These are phyloP conservation scores for Pisolithus sp. DNA, from an alignment of 768 basidiomycete species.

Conservation along the genomic window DNA sequence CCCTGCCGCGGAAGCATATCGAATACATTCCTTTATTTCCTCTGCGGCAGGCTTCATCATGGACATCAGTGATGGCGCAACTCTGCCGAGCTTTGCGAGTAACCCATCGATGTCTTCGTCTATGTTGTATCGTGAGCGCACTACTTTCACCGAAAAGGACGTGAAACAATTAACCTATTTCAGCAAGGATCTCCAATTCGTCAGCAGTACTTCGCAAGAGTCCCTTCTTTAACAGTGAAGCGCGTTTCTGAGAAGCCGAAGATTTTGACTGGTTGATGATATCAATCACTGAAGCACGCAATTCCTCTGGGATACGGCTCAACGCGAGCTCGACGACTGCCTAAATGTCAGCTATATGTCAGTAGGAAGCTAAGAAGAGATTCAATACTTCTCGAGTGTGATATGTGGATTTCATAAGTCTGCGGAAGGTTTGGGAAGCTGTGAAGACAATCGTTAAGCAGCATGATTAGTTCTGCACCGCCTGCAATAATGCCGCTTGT, in stretches of 20 bases:
- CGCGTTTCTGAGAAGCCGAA: conserved; percentile 60
- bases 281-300: conserved; percentile 52
- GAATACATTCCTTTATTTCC: conserved; percentile 59
- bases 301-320: conserved; percentile 51
- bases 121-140: conserved; percentile 14
- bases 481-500: conserved; percentile 59
- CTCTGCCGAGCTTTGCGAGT: conserved; percentile 50
- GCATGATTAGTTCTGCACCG: conserved; percentile 65
- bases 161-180: conserved; percentile 41
- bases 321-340: conserved; percentile 65
- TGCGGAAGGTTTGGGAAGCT: conserved; percentile 64
- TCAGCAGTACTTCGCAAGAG: conserved; percentile 62
- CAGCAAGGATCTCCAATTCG: conserved; percentile 65
- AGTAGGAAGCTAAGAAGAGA: neutral
- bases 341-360: neutral
- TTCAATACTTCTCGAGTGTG: conserved; percentile 65
- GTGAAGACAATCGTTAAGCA: conserved; percentile 61
- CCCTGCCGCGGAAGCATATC: conserved; percentile 54
- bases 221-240: conserved; percentile 62
- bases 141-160: neutral
- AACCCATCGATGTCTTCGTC: conserved; percentile 60
- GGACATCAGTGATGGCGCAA: conserved; percentile 46
- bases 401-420: conserved; percentile 71
- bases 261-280: conserved; percentile 63
- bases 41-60: conserved; percentile 46